Percentiles rank a stretch among this genome's conserved stretches.
phyloP scores from a whole-genome alignment of 1,139 yeast species.

The Pichia norvegensis region DNA sequence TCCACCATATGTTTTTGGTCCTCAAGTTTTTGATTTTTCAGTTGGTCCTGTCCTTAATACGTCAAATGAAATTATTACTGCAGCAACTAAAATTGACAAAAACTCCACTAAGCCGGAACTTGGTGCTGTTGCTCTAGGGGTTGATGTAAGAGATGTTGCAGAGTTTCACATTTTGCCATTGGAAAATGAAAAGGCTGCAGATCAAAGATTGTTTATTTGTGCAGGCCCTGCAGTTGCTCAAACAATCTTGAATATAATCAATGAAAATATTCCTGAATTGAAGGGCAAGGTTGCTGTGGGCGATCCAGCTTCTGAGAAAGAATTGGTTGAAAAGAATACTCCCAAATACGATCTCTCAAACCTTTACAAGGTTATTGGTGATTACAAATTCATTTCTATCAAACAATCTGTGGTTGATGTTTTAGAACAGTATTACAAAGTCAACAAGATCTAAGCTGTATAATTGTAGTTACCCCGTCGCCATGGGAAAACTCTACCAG shows the following conservation, averaged over 20 bases:
- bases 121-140: slow-evolving; percentile 25
- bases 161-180: slow-evolving; percentile 34
- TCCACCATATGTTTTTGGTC: slow-evolving; percentile 45
- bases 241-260: slow-evolving; percentile 32
- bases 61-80: slow-evolving; percentile 32
- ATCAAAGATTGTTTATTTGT: slow-evolving; percentile 36
- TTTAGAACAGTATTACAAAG: slow-evolving; percentile 29
- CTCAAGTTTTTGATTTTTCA: slow-evolving; percentile 33
- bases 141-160: slow-evolving; percentile 41
- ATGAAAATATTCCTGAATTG: slow-evolving; percentile 32
- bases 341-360: slow-evolving; percentile 12
- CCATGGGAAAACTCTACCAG: no score
- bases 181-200: slow-evolving; percentile 28
- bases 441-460: neutral
- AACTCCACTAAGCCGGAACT: slow-evolving; percentile 18
- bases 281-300: slow-evolving; percentile 34
- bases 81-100: slow-evolving; percentile 24
- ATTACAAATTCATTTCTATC: slow-evolving; percentile 33
- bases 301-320: slow-evolving; percentile 25
- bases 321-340: slow-evolving; percentile 1
- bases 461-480: no score
- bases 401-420: slow-evolving; percentile 36
- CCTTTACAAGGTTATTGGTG: slow-evolving; percentile 27
- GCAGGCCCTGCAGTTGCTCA: slow-evolving; percentile 33
- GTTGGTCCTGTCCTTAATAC: slow-evolving; percentile 28